Evolutionary conservation across 2,329 filamentous ascomycete species (phyloP).

Genomic region (Teratosphaeria zuluensis): DNA sequence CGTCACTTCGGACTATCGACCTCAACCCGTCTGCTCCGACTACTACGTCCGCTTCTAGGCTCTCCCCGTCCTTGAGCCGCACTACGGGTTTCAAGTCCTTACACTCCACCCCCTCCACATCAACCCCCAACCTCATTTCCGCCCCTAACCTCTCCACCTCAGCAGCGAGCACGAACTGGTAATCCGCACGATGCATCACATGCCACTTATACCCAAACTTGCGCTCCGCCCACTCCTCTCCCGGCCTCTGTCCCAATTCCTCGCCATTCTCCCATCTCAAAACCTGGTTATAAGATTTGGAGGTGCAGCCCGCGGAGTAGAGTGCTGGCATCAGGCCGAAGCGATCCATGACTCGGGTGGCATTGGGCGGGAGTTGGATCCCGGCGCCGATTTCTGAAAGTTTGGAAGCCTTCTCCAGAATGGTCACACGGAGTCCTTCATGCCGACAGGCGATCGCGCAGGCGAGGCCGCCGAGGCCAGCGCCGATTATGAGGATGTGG

Average conservation of each 20-base stretch:
- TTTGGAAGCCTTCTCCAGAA: neutral
- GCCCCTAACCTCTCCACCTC: neutral
- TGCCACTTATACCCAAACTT: neutral
- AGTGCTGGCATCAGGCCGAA: neutral
- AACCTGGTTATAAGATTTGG: neutral
- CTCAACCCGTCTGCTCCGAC: neutral
- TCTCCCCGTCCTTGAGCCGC: neutral
- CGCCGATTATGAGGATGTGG: neutral
- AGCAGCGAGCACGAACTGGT: neutral
- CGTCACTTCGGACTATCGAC: neutral
- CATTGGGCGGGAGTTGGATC: constrained; percentile 1
- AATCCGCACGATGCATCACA: neutral
- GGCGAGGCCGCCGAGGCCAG: neutral
- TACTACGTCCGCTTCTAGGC: neutral
- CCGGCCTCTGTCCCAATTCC: neutral
- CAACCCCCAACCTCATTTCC: neutral
- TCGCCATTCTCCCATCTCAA: neutral
- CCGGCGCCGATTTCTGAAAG: constrained; percentile 1
- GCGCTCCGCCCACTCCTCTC: neutral
- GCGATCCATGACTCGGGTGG: neutral
- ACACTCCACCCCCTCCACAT: neutral
- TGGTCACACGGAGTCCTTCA: neutral
- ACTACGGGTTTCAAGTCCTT: neutral
- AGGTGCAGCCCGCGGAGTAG: neutral
- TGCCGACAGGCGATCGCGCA: neutral